Percentiles rank a stretch among this genome's conserved stretches.
Conservation (phyloP, 208 protist species). For the Crithidia thermophila region DNA sequence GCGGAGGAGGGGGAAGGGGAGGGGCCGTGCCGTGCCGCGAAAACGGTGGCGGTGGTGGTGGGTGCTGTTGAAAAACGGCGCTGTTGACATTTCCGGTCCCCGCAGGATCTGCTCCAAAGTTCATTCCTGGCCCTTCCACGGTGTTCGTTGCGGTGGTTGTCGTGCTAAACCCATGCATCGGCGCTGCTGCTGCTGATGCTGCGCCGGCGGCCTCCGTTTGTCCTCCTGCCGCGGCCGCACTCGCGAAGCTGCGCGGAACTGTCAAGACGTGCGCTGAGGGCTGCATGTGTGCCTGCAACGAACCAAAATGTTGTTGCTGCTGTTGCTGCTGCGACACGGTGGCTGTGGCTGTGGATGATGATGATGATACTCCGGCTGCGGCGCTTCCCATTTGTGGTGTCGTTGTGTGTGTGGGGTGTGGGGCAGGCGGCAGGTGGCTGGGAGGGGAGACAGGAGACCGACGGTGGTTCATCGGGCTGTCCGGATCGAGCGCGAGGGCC, state of each 20-base stretch:
- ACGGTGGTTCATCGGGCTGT: neutral
- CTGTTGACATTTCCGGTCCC: no score
- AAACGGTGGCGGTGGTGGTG: no score
- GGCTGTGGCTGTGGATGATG: neutral
- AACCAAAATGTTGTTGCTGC: neutral
- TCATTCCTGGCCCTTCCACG: no score
- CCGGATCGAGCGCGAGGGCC: neutral
- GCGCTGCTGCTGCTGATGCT: conserved; percentile 7
- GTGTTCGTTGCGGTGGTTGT: no score
- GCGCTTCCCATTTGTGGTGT: neutral
- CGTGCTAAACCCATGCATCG: no score
- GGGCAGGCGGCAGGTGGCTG: neutral
- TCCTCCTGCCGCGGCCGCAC: no score
- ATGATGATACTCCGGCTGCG: neutral
- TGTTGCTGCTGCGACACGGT: neutral
- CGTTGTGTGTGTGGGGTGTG: neutral
- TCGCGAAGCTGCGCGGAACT: neutral
- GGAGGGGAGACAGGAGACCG: no score
- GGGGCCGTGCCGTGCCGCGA: neutral
- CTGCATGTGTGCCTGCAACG: neutral
- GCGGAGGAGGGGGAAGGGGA: neutral
- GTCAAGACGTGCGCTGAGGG: neutral
- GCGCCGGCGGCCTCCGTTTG: no score
- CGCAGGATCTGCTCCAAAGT: no score
- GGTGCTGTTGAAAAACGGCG: no score